A percentile compares a stretch with the other conserved stretches of the same genome.
Evolutionary conservation across 176 grass and related monocot species (phyloP).

Genomic region (Phoenix dactylifera): DNA sequence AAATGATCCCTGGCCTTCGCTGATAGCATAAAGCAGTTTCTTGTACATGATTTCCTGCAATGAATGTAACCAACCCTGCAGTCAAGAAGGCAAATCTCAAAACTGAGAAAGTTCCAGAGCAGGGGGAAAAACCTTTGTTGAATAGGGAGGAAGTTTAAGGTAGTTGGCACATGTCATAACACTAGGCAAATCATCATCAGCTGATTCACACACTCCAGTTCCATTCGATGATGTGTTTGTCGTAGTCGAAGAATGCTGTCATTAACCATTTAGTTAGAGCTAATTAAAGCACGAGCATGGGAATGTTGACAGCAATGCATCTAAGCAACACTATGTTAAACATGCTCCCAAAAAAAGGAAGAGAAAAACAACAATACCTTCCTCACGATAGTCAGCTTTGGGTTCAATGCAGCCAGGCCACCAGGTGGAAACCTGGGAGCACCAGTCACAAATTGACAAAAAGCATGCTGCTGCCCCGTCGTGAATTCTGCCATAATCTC

Average conservation of each 20-base stretch:
- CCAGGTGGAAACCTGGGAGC: constrained; percentile 87
- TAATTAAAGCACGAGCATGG: too few species aligned
- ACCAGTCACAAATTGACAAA: constrained; percentile 89
- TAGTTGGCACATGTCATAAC: constrained; percentile 97
- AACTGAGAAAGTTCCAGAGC: neutral
- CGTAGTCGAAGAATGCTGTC: constrained; percentile 46
- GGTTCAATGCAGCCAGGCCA: constrained; percentile 70
- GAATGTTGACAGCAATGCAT: too few species aligned
- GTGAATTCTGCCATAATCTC: constrained; percentile 89
- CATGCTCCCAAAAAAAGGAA: too few species aligned
- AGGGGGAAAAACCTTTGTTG: constrained; percentile 55
- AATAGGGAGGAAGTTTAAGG: constrained; percentile 90
- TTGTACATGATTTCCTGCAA: constrained; percentile 73
- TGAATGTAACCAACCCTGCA: neutral
- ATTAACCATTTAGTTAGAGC: neutral
- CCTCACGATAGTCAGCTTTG: constrained; percentile 80
- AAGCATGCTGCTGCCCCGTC: constrained; percentile 69
- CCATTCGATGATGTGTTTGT: constrained; percentile 34
- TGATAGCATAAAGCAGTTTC: constrained; percentile 86
- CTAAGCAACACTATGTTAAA: too few species aligned
- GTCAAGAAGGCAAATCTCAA: neutral
- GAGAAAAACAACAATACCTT: constrained; percentile 34
- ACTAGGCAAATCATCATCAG: constrained; percentile 83
- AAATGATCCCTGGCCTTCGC: constrained; percentile 88
- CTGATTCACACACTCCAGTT: constrained; percentile 41